phyloP scores from a whole-genome alignment of 352 stramenopile genomes.

The Phytophthora cactorum region DNA sequence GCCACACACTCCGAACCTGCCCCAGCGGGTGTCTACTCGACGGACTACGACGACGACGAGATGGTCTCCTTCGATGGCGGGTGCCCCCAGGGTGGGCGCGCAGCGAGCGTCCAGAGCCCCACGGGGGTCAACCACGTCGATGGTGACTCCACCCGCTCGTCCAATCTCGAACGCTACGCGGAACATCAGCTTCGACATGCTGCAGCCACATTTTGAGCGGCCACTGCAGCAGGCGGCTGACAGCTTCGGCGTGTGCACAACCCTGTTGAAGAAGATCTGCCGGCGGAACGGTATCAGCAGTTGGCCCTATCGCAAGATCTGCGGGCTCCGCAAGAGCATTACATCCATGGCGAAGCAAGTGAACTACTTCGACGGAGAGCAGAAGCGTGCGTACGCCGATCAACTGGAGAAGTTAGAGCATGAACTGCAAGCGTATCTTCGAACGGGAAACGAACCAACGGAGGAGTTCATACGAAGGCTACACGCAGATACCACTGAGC shows the following conservation, averaged over 20 bases:
- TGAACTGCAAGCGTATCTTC: constrained; percentile 52
- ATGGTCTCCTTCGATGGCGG: constrained; percentile 34
- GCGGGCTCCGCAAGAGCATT: constrained; percentile 62
- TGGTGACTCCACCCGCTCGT: constrained; percentile 17
- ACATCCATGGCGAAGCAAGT: constrained; percentile 66
- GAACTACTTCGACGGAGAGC: constrained; percentile 67
- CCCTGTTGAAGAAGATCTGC: constrained; percentile 75
- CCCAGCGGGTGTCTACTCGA: constrained; percentile 27
- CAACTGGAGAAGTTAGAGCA: constrained; percentile 50
- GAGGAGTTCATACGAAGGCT: constrained; percentile 33
- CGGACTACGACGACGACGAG: constrained; percentile 36
- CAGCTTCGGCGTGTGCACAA: constrained; percentile 70
- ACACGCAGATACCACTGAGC: constrained; percentile 12
- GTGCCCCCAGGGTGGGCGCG: background rate
- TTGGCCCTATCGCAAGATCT: constrained; percentile 71
- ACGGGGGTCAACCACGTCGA: background rate
- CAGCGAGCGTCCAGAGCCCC: constrained; percentile 7
- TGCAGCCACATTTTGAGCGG: constrained; percentile 64
- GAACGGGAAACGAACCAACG: constrained; percentile 49
- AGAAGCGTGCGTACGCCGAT: constrained; percentile 55
- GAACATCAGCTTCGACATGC: constrained; percentile 62
- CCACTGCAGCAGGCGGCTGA: constrained; percentile 57
- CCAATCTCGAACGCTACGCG: constrained; percentile 53
- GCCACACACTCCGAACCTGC: background rate
- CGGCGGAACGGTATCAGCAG: constrained; percentile 64